phyloP scores from a whole-genome alignment of 2,329 filamentous ascomycete species.

The Aspergillus aculeatus region DNA sequence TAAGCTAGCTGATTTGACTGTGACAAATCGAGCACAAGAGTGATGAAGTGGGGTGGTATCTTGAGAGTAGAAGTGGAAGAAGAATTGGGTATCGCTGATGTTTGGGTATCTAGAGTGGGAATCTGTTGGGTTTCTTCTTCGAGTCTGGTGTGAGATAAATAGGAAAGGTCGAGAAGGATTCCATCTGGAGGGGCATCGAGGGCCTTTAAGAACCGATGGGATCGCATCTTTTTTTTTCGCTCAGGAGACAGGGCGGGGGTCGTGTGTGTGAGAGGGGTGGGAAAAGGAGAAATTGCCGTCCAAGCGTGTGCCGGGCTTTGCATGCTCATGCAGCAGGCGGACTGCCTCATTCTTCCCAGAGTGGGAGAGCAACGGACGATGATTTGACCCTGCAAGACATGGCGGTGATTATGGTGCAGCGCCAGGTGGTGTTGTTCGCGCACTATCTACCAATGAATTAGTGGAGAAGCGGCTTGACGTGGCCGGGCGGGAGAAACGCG shows the following conservation, averaged over 20 bases:
- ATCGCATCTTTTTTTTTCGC: not conserved
- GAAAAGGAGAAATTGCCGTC: slow-evolving; percentile 11
- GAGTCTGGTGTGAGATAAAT: slow-evolving; percentile 13
- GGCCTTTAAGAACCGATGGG: slow-evolving; percentile 16
- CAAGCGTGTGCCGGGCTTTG: slow-evolving; percentile 18
- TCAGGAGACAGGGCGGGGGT: slow-evolving; percentile 9
- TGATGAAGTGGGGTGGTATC: slow-evolving; percentile 10
- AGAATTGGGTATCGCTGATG: slow-evolving; percentile 1
- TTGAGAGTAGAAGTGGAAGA: slow-evolving; percentile 4
- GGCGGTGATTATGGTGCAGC: slow-evolving; percentile 22
- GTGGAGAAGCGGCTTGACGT: slow-evolving; percentile 18
- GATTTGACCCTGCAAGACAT: slow-evolving; percentile 24
- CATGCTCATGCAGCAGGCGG: slow-evolving; percentile 16
- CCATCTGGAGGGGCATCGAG: slow-evolving; percentile 11
- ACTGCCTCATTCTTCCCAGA: slow-evolving; percentile 14
- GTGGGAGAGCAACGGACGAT: slow-evolving; percentile 9
- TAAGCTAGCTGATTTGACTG: slow-evolving; percentile 19
- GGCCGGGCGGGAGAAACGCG: slow-evolving; percentile 11
- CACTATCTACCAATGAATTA: slow-evolving; percentile 15
- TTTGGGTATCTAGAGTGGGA: slow-evolving; percentile 11
- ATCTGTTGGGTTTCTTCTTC: slow-evolving; percentile 11
- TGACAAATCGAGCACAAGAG: slow-evolving; percentile 23
- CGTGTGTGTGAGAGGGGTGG: slow-evolving; percentile 12
- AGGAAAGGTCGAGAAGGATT: slow-evolving; percentile 13
- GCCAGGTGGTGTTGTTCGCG: slow-evolving; percentile 15